These are phyloP conservation scores for Acanthochlamys bracteata DNA, from an alignment of 106 monocot genomes.

Conservation along the genomic window DNA sequence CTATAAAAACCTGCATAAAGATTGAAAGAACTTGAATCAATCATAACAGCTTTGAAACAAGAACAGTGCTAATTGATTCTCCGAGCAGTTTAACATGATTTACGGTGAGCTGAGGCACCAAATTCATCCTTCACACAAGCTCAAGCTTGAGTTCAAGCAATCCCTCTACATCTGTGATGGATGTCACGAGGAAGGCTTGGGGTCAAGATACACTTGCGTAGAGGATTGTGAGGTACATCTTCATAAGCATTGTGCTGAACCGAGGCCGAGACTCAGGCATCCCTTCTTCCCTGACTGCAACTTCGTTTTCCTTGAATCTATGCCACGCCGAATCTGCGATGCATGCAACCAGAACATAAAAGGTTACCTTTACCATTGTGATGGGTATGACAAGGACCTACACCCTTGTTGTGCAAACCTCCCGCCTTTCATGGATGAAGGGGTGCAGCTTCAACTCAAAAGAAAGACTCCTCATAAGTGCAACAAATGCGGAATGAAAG, in stretches of 20 bases:
- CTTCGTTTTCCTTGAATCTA: neutral
- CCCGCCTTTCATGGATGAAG: neutral
- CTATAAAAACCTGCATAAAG: too few relatives aligned
- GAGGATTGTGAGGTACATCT: slow-evolving; percentile 8
- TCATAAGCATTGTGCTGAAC: slow-evolving; percentile 11
- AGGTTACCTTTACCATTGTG: slow-evolving; percentile 9
- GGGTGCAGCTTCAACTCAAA: neutral
- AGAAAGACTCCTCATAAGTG: slow-evolving; percentile 2
- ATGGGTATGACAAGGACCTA: neutral
- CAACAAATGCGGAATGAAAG: slow-evolving; percentile 3
- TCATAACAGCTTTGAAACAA: too few relatives aligned
- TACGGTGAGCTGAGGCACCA: slow-evolving; percentile 1
- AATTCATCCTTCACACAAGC: slow-evolving; percentile 12
- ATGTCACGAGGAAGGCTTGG: slow-evolving; percentile 8
- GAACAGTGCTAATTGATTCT: too few relatives aligned
- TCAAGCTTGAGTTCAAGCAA: slow-evolving; percentile 1
- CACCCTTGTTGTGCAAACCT: slow-evolving; percentile 3
- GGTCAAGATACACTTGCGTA: slow-evolving; percentile 1
- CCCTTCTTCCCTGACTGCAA: slow-evolving; percentile 12
- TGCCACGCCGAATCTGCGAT: neutral
- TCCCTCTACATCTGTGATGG: slow-evolving; percentile 16
- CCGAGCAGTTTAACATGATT: too few relatives aligned
- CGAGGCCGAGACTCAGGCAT: slow-evolving; percentile 6
- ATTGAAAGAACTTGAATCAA: too few relatives aligned
- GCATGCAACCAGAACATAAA: slow-evolving; percentile 5